A percentile compares a stretch with the other conserved stretches of the same genome.
phyloP scores from a whole-genome alignment of 2,329 filamentous ascomycete genomes.

The Cladophialophora carrionii region DNA sequence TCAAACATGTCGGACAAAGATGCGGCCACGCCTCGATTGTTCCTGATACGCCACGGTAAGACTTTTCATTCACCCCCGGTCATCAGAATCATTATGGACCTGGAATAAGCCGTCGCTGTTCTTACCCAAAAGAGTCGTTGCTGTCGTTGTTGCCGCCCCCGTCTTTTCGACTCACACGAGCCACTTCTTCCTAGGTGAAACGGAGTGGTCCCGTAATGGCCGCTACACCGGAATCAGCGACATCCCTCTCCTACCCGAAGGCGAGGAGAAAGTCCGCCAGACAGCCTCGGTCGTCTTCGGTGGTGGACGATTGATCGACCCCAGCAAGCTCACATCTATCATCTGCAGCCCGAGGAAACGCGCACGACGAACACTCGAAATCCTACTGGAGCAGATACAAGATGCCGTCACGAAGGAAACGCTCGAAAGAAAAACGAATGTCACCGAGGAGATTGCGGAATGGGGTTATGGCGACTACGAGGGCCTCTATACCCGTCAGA shows the following conservation, averaged over 20 bases:
- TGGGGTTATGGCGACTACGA: constrained; percentile 69
- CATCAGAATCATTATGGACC: background rate
- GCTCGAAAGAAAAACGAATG: constrained; percentile 30
- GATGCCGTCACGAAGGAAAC: constrained; percentile 20
- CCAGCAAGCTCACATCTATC: constrained; percentile 52
- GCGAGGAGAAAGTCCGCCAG: constrained; percentile 51
- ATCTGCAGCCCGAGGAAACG: constrained; percentile 57
- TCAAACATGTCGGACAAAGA: constrained; percentile 38
- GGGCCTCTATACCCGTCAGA: constrained; percentile 58
- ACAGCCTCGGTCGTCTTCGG: constrained; percentile 56
- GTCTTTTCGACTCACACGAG: constrained; percentile 4
- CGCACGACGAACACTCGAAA: constrained; percentile 54
- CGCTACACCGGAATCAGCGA: constrained; percentile 54
- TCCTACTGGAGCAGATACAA: constrained; percentile 38
- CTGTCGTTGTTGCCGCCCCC: background rate
- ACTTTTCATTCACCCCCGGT: background rate
- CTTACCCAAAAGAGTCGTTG: background rate
- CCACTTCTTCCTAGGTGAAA: constrained; percentile 43
- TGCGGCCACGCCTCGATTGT: constrained; percentile 35
- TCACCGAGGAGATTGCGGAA: constrained; percentile 58
- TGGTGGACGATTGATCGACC: constrained; percentile 56
- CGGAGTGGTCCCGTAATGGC: constrained; percentile 54
- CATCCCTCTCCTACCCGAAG: constrained; percentile 48
- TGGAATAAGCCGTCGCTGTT: background rate
- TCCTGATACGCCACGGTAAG: constrained; percentile 38